phyloP scores from a whole-genome alignment of 2,329 filamentous ascomycete species.

The Ophiostoma ulmi region DNA sequence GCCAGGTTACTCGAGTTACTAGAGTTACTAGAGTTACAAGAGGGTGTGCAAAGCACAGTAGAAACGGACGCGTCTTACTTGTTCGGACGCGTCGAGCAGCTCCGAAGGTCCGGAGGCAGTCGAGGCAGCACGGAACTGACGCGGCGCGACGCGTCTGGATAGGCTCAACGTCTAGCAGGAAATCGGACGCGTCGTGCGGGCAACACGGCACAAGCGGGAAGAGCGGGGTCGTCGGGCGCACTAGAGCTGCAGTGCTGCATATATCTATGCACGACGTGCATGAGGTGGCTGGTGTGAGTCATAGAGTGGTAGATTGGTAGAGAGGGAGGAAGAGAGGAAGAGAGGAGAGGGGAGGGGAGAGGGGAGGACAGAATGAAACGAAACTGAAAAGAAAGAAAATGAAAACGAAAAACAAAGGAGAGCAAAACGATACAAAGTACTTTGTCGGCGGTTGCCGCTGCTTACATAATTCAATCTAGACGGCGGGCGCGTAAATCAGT shows the following conservation, averaged over 20 bases:
- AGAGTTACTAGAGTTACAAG: background rate
- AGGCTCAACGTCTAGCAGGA: background rate
- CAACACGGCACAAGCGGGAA: background rate
- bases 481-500: background rate
- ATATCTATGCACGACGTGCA: conserved; percentile 8
- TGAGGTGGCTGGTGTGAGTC: conserved; percentile 8
- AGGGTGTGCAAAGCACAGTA: background rate
- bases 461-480: background rate
- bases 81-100: conserved; percentile 1
- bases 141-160: conserved; percentile 20
- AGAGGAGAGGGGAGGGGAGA: background rate
- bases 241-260: conserved; percentile 15
- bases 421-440: background rate
- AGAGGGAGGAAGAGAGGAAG: background rate
- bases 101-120: conserved; percentile 1
- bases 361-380: background rate
- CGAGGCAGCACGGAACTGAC: conserved; percentile 20
- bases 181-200: conserved; percentile 17
- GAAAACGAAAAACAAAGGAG: background rate
- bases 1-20: too few relatives aligned
- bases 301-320: background rate
- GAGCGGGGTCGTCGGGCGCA: conserved; percentile 11
- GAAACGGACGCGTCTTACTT: background rate
- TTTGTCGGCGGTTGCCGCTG: background rate
- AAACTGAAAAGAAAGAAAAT: background rate